Percentiles rank a stretch among this genome's conserved stretches.
Evolutionary conservation across 306 rosid species (phyloP).

Genomic region (Prunus salicina): DNA sequence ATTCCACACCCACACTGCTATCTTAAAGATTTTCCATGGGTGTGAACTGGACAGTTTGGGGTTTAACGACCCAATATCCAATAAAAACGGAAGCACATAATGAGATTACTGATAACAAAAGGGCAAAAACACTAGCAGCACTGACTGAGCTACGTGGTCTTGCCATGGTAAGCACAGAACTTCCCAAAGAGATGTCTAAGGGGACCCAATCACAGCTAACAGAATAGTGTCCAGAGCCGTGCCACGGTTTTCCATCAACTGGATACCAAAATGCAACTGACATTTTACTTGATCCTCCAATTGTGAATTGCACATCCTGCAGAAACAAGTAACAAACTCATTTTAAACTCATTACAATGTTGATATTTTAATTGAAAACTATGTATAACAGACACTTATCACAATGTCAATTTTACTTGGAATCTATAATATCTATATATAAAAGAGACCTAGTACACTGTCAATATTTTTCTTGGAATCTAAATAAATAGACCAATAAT

Average conservation of each 20-base stretch:
- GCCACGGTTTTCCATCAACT: constrained; percentile 75
- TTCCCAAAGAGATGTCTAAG: constrained; percentile 56
- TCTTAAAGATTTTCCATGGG: constrained; percentile 69
- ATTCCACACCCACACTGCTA: constrained; percentile 29
- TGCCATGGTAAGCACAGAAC: constrained; percentile 31
- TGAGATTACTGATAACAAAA: constrained; percentile 78
- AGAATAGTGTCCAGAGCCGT: constrained; percentile 86
- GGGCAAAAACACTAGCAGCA: constrained; percentile 68
- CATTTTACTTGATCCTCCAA: constrained; percentile 78
- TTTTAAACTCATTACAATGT: background rate
- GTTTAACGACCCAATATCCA: constrained; percentile 54
- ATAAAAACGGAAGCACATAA: constrained; percentile 72
- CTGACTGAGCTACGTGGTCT: constrained; percentile 51
- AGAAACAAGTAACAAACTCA: constrained; percentile 32
- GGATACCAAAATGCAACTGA: constrained; percentile 97
- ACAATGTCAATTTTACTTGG: background rate
- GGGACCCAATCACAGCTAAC: constrained; percentile 86
- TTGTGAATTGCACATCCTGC: constrained; percentile 90
- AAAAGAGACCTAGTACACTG: background rate
- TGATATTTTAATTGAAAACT: background rate
- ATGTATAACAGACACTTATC: background rate
- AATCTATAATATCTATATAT: background rate
- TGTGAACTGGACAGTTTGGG: constrained; percentile 43
- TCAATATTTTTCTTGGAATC: background rate
- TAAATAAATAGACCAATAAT: background rate